Conservation (phyloP, 305 asterid species). For the Fraxinus dipetala region DNA sequence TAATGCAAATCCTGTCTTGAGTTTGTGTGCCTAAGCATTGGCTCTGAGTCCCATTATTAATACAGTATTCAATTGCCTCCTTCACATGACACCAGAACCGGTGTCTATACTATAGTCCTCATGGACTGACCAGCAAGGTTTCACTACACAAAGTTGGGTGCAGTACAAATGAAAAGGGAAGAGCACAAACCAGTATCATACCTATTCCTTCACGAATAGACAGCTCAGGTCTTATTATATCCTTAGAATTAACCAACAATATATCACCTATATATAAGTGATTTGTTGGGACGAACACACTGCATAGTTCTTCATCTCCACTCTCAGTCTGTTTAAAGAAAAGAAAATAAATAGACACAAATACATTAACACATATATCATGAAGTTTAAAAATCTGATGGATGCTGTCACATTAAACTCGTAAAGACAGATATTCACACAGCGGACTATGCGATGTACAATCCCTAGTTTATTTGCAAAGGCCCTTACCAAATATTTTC, state of each 20-base stretch:
- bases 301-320: constrained; percentile 88
- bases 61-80: background rate
- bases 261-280: constrained; percentile 87
- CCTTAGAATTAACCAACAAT: constrained; percentile 70
- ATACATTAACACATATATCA: background rate
- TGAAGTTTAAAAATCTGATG: background rate
- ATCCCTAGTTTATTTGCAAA: background rate
- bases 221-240: constrained; percentile 70
- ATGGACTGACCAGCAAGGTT: background rate
- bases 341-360: background rate
- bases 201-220: constrained; percentile 99
- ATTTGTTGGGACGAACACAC: constrained; percentile 90
- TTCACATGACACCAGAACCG: background rate
- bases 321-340: constrained; percentile 53
- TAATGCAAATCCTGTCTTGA: background rate
- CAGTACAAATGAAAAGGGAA: background rate
- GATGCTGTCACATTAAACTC: background rate
- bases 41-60: background rate
- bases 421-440: background rate
- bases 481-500: background rate
- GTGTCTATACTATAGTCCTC: background rate
- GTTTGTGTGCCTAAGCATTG: background rate
- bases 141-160: background rate
- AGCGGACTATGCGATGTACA: background rate
- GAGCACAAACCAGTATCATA: constrained; percentile 22